These are phyloP conservation scores for Chondrus crispus DNA, from an alignment of 23 red algal species.

Conservation along the genomic window DNA sequence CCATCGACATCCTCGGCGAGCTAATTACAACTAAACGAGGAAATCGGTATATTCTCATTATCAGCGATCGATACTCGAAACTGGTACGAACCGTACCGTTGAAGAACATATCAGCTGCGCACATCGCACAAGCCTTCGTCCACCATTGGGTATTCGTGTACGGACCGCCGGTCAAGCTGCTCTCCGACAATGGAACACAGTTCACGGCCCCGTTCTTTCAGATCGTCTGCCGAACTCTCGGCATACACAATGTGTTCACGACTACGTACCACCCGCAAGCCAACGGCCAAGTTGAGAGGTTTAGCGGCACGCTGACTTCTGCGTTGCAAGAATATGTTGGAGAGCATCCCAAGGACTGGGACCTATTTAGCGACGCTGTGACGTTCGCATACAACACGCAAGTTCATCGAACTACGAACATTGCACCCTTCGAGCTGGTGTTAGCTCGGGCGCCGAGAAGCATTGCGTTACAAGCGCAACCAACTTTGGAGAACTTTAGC, in stretches of 20 bases:
- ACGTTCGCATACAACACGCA: constrained; percentile 5
- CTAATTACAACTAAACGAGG: too few species aligned
- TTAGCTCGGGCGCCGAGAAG: background rate
- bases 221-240: background rate
- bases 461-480: background rate
- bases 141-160: constrained; percentile 1
- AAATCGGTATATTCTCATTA: too few species aligned
- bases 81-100: background rate
- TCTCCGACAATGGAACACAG: constrained; percentile 25
- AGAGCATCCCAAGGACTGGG: background rate
- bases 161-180: background rate
- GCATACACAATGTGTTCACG: background rate
- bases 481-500: background rate
- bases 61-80: too few species aligned
- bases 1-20: too few species aligned
- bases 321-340: background rate
- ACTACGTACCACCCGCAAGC: constrained; percentile 16
- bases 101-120: background rate
- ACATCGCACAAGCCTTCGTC: background rate
- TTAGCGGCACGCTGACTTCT: background rate
- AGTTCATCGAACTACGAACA: background rate
- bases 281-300: constrained; percentile 26
- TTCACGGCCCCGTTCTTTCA: constrained; percentile 28
- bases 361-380: background rate
- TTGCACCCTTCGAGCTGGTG: constrained; percentile 15